Evolutionary conservation across 2,329 filamentous ascomycete genomes (phyloP).

Genomic region (Botryosphaeria dothidea): DNA sequence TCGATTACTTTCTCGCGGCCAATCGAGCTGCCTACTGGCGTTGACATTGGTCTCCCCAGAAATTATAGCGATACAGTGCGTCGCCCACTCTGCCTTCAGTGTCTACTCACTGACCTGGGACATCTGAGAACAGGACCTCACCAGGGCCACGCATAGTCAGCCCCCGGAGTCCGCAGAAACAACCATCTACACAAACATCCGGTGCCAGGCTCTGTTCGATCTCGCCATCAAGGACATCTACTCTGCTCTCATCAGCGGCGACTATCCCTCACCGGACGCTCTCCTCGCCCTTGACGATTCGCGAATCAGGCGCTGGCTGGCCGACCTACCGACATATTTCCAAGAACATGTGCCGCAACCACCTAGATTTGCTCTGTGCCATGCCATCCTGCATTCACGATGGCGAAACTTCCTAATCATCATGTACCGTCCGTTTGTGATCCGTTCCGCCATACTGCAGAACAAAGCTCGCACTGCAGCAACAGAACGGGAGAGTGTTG

Average conservation of each 20-base stretch:
- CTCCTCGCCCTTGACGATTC: slow-evolving; percentile 44
- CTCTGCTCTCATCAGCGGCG: slow-evolving; percentile 47
- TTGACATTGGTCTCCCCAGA: slow-evolving; percentile 45
- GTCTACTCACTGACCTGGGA: neutral
- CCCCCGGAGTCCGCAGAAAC: slow-evolving; percentile 23
- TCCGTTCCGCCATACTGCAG: slow-evolving; percentile 36
- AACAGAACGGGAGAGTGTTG: neutral
- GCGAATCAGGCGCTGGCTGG: slow-evolving; percentile 42
- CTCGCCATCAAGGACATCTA: slow-evolving; percentile 49
- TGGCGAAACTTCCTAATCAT: slow-evolving; percentile 50
- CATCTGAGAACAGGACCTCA: neutral
- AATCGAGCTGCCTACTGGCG: slow-evolving; percentile 48
- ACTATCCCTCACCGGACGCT: slow-evolving; percentile 43
- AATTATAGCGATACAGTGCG: slow-evolving; percentile 47
- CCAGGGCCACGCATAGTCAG: neutral
- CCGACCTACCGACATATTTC: slow-evolving; percentile 41
- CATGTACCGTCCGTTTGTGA: slow-evolving; percentile 51
- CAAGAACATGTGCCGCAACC: slow-evolving; percentile 33
- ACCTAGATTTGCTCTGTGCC: slow-evolving; percentile 40
- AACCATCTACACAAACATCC: slow-evolving; percentile 48
- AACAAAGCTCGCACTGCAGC: neutral
- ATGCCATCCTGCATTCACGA: slow-evolving; percentile 49
- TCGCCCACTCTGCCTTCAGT: no score
- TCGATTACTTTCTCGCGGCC: slow-evolving; percentile 52
- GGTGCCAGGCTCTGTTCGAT: slow-evolving; percentile 49